Conservation (phyloP, 2,329 filamentous ascomycete genomes). For the Aspergillus thermomutatus region DNA sequence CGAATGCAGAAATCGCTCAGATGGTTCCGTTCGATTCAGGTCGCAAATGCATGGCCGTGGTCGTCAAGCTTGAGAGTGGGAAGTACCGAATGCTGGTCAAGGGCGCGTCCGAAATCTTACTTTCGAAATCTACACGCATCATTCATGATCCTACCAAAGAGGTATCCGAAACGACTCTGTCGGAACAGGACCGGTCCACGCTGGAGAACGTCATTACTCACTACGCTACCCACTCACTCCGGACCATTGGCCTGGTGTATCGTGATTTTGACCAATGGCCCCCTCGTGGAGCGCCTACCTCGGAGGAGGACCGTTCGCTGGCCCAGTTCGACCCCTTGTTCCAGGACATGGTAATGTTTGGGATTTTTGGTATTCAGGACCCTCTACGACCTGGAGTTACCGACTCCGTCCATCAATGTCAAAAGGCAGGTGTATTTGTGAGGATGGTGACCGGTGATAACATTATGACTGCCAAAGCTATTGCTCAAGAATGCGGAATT, state of each 20-base stretch:
- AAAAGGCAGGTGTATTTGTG: conserved; percentile 72
- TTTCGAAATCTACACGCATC: conserved; percentile 48
- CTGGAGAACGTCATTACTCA: conserved; percentile 67
- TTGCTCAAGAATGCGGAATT: conserved; percentile 76
- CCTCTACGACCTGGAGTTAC: conserved; percentile 72
- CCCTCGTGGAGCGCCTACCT: conserved; percentile 57
- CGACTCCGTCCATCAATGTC: conserved; percentile 69
- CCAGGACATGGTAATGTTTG: conserved; percentile 64
- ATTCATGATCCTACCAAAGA: conserved; percentile 60
- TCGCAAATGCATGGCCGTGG: conserved; percentile 67
- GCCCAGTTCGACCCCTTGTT: conserved; percentile 67
- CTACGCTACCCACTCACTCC: conserved; percentile 75
- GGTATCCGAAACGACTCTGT: conserved; percentile 51
- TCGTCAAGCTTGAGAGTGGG: conserved; percentile 54
- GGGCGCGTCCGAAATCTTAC: conserved; percentile 51
- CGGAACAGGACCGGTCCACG: conserved; percentile 54
- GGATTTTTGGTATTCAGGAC: conserved; percentile 77
- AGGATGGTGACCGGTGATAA: conserved; percentile 88
- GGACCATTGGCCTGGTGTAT: conserved; percentile 81
- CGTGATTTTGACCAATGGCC: conserved; percentile 85
- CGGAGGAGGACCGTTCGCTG: conserved; percentile 58
- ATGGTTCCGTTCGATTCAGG: conserved; percentile 59
- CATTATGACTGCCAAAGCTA: conserved; percentile 72
- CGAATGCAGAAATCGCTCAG: conserved; percentile 57
- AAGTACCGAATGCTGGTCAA: conserved; percentile 57